Evolutionary conservation across 768 basidiomycete species (phyloP).

Genomic region (Leccinum boreale): DNA sequence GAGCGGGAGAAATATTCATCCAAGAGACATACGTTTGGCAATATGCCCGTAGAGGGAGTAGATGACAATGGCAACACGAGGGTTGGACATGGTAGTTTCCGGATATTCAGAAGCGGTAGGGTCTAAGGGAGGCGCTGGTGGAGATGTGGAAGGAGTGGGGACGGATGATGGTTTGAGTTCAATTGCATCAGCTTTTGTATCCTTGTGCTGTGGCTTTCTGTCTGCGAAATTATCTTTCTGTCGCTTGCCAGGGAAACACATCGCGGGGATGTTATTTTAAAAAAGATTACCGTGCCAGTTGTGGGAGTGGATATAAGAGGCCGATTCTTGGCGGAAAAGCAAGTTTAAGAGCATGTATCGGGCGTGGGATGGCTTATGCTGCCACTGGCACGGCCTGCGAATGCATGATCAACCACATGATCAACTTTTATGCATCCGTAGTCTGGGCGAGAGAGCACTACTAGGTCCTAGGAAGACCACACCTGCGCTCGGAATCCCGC

Average conservation of each 20-base stretch:
- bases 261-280: conserved; percentile 11
- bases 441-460: background rate
- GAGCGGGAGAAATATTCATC: background rate
- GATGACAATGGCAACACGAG: conserved; percentile 44
- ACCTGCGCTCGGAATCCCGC: background rate
- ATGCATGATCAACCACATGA: conserved; percentile 14
- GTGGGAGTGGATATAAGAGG: conserved; percentile 10
- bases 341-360: conserved; percentile 3
- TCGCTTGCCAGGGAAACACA: conserved; percentile 40
- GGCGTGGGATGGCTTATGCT: conserved; percentile 25
- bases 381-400: conserved; percentile 10
- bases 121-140: background rate
- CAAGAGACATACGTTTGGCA: conserved; percentile 36
- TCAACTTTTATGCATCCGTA: conserved; percentile 10
- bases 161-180: conserved; percentile 3
- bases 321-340: background rate
- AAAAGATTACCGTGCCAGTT: background rate
- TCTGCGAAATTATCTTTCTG: conserved; percentile 36
- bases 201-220: conserved; percentile 12
- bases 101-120: background rate
- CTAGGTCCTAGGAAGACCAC: background rate
- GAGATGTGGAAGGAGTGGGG: conserved; percentile 1
- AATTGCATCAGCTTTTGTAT: conserved; percentile 9
- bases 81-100: conserved; percentile 18
- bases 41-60: conserved; percentile 53